These are phyloP conservation scores for Phytophthora cryptogea DNA, from an alignment of 352 stramenopile genomes.

Conservation along the genomic window DNA sequence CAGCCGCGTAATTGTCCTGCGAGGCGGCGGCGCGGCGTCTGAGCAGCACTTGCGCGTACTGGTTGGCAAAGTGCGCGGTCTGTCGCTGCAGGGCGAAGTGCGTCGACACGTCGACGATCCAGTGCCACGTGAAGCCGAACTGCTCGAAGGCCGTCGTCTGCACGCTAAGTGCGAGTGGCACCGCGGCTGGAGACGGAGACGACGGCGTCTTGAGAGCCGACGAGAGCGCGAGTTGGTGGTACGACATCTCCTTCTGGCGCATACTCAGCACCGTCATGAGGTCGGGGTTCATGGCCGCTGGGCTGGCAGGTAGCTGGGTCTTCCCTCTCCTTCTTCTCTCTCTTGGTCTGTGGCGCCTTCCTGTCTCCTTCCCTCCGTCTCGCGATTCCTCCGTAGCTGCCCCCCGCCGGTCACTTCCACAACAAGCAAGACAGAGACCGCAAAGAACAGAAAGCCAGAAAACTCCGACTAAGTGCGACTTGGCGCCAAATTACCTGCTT, in stretches of 20 bases:
- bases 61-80: constrained; percentile 74
- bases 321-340: constrained; percentile 11
- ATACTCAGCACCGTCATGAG: constrained; percentile 84
- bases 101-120: constrained; percentile 62
- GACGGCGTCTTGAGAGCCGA: constrained; percentile 33
- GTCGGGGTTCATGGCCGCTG: constrained; percentile 45
- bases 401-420: constrained; percentile 47
- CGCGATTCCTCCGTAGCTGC: constrained; percentile 23
- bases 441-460: constrained; percentile 31
- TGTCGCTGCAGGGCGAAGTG: constrained; percentile 83
- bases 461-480: constrained; percentile 28
- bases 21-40: constrained; percentile 49
- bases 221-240: constrained; percentile 63
- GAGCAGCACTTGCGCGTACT: constrained; percentile 79
- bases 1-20: constrained; percentile 39
- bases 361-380: constrained; percentile 10
- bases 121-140: constrained; percentile 80
- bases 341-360: background rate
- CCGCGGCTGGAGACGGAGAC: constrained; percentile 51
- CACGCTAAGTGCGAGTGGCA: constrained; percentile 41
- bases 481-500: background rate
- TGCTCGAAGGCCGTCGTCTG: constrained; percentile 55
- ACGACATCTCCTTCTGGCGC: constrained; percentile 84
- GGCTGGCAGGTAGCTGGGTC: too few species aligned
- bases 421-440: constrained; percentile 8